These are phyloP conservation scores for Nakazawaea laoshanensis DNA, from an alignment of 805 yeast species.

Conservation along the genomic window DNA sequence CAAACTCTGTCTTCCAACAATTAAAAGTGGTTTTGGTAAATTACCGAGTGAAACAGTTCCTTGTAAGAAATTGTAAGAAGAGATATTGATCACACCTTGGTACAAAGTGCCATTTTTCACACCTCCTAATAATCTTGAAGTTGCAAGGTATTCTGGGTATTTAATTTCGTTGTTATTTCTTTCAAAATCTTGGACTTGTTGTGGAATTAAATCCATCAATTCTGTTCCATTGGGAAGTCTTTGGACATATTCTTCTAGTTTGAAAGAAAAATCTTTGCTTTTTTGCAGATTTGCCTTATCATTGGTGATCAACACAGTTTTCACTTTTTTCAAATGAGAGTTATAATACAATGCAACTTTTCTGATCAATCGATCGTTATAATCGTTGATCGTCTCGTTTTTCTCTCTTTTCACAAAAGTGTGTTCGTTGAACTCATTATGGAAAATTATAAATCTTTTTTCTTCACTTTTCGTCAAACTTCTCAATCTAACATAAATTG, in stretches of 20 bases:
- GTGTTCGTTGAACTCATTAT: slow-evolving; percentile 77
- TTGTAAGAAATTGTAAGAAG: slow-evolving; percentile 82
- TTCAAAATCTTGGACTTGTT: slow-evolving; percentile 25
- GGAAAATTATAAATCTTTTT: slow-evolving; percentile 84
- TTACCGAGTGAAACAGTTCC: slow-evolving; percentile 69
- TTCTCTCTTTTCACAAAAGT: slow-evolving; percentile 57
- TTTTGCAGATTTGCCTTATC: slow-evolving; percentile 68
- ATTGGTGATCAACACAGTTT: slow-evolving; percentile 60
- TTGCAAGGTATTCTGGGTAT: slow-evolving; percentile 72
- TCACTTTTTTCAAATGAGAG: slow-evolving; percentile 49
- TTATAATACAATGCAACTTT: slow-evolving; percentile 65
- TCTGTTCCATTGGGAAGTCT: slow-evolving; percentile 64
- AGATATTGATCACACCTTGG: slow-evolving; percentile 76
- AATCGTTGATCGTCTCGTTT: slow-evolving; percentile 75
- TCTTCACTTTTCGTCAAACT: slow-evolving; percentile 65
- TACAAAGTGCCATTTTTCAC: slow-evolving; percentile 77
- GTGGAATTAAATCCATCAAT: slow-evolving; percentile 71
- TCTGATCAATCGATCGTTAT: slow-evolving; percentile 88
- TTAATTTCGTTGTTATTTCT: slow-evolving; percentile 39
- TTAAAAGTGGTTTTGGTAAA: slow-evolving; percentile 72
- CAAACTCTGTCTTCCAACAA: slow-evolving; percentile 75
- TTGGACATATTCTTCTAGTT: slow-evolving; percentile 64
- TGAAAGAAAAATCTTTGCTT: slow-evolving; percentile 36
- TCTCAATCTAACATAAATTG: slow-evolving; percentile 80
- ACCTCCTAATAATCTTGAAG: slow-evolving; percentile 85